A percentile compares a stretch with the other conserved stretches of the same genome.
These are phyloP conservation scores for Saccharomycopsis fibuligera DNA, from an alignment of 805 yeast species.

Conservation along the genomic window DNA sequence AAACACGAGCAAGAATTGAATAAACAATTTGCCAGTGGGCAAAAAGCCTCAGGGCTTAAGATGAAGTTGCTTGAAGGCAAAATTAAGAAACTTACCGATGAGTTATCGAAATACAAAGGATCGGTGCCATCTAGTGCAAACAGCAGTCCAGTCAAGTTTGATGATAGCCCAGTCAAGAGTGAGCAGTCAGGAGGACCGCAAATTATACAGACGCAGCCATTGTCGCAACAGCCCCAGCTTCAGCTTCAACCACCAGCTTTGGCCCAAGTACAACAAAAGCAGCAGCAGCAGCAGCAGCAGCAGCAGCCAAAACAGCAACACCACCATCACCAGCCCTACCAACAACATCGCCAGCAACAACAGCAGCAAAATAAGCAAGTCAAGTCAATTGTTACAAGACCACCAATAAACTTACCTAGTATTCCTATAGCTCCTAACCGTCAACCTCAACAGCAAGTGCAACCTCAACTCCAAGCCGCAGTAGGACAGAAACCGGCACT, in stretches of 20 bases:
- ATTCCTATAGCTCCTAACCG: neutral
- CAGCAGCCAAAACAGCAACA: neutral
- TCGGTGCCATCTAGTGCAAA: neutral
- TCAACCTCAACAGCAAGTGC: neutral
- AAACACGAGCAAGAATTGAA: constrained; percentile 13
- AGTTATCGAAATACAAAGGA: neutral
- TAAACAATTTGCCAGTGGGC: constrained; percentile 16
- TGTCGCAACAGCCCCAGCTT: no score
- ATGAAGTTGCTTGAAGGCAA: constrained; percentile 13
- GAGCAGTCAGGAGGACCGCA: no score
- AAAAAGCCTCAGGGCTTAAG: constrained; percentile 14
- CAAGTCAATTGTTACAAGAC: neutral
- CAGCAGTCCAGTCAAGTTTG: constrained; percentile 4
- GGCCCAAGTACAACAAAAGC: no score
- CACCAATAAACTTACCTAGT: constrained; percentile 1
- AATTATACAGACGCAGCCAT: no score
- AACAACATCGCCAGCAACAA: neutral
- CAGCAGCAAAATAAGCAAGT: no score
- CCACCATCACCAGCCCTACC: neutral
- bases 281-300: neutral
- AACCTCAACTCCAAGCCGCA: no score
- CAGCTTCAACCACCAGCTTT: no score
- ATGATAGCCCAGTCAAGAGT: no score
- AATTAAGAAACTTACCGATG: constrained; percentile 10
- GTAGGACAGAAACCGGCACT: neutral